phyloP scores from a whole-genome alignment of 805 yeast genomes.

The Saturnispora sekii region DNA sequence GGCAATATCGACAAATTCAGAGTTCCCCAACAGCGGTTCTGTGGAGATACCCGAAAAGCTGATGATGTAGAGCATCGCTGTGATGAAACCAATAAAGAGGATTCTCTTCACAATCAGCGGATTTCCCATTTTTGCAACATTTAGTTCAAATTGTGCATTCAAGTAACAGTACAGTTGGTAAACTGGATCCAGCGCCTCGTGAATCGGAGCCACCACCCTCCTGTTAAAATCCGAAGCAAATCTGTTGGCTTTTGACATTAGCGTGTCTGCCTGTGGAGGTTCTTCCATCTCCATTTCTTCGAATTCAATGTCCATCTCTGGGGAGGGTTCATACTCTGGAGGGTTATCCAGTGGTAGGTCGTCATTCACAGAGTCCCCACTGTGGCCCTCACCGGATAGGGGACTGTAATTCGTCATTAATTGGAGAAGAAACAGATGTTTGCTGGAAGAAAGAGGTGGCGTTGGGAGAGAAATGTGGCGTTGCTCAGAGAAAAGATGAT shows the following conservation, averaged over 20 bases:
- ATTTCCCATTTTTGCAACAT: conserved; percentile 63
- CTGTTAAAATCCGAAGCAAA: conserved; percentile 29
- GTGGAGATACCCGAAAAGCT: conserved; percentile 50
- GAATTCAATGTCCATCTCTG: conserved; percentile 11
- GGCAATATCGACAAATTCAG: conserved; percentile 55
- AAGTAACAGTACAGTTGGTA: conserved; percentile 36
- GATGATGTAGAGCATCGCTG: conserved; percentile 46
- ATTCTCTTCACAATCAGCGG: conserved; percentile 76
- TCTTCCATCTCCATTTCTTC: conserved; percentile 40
- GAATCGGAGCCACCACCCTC: conserved; percentile 33
- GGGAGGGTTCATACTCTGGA: conserved; percentile 11
- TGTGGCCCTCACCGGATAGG: too few relatives aligned
- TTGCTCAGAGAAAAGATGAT: too few relatives aligned
- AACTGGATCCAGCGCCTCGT: conserved; percentile 41
- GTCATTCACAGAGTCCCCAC: neutral
- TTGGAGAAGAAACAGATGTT: too few relatives aligned
- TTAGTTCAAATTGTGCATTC: conserved; percentile 41
- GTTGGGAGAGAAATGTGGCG: too few relatives aligned
- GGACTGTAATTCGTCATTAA: too few relatives aligned
- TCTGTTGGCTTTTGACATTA: conserved; percentile 29
- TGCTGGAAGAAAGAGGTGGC: too few relatives aligned
- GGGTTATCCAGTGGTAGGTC: too few relatives aligned
- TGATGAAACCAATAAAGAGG: conserved; percentile 56
- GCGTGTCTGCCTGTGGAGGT: neutral
- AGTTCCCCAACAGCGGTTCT: conserved; percentile 32